phyloP scores from a whole-genome alignment of 2,329 filamentous ascomycete species.

The Arthrobotrys sinensis region DNA sequence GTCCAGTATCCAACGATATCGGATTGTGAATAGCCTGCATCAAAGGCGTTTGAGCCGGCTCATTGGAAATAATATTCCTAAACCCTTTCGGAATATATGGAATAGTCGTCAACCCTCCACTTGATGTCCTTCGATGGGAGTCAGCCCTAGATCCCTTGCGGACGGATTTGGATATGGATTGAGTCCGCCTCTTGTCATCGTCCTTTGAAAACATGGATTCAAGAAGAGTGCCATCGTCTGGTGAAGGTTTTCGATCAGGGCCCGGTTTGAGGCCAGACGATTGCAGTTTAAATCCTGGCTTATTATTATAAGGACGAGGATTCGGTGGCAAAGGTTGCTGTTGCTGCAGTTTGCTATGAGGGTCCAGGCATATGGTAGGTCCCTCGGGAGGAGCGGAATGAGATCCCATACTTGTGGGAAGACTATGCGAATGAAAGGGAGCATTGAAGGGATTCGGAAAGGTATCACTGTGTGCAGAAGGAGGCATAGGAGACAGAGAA shows the following conservation, averaged over 20 bases:
- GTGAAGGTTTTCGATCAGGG: slow-evolving; percentile 40
- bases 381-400: slow-evolving; percentile 45
- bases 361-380: slow-evolving; percentile 31
- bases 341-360: slow-evolving; percentile 36
- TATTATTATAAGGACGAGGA: slow-evolving; percentile 46
- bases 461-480: slow-evolving; percentile 52
- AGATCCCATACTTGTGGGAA: slow-evolving; percentile 32
- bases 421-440: slow-evolving; percentile 49
- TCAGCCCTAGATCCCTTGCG: slow-evolving; percentile 57
- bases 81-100: slow-evolving; percentile 59
- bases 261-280: slow-evolving; percentile 31
- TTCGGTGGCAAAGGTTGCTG: slow-evolving; percentile 8
- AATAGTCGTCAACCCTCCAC: slow-evolving; percentile 51
- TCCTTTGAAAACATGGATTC: slow-evolving; percentile 47
- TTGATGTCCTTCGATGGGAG: slow-evolving; percentile 45
- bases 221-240: slow-evolving; percentile 32
- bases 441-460: slow-evolving; percentile 57
- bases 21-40: slow-evolving; percentile 60
- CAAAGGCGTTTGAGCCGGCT: slow-evolving; percentile 54
- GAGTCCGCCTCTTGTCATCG: slow-evolving; percentile 44
- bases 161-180: slow-evolving; percentile 30
- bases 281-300: slow-evolving; percentile 51
- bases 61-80: slow-evolving; percentile 56
- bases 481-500: slow-evolving; percentile 55
- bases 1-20: slow-evolving; percentile 54